Evolutionary conservation across 176 grass and related monocot species (phyloP), one percentile per base, ranked within the genome.

Genomic region (Carex parvula): DNA sequence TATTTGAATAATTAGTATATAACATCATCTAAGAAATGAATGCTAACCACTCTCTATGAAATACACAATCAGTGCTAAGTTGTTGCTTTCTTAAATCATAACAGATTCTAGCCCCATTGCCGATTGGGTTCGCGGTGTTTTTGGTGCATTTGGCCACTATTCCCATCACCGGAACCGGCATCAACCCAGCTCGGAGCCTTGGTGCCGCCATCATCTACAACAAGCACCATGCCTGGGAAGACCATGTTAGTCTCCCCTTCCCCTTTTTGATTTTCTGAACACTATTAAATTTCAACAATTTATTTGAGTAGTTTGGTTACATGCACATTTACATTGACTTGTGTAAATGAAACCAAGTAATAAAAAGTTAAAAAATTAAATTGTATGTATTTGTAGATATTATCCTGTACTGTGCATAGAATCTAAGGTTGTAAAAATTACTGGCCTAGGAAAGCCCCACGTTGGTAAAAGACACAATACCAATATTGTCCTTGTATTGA

Each of bases 81-180:
- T 56, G 73, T 54, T 78, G 21, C 22, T 79, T 30, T 79, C 24
- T 14, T 57, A 9, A 79, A 37, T 79, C 32, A 83, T 70, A 76
- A 89, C 79, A 94, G 94, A 89, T 97, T 74, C 90, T 97, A 64
- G 94, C 94, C 30, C 94, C 94, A 39, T 83, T 97, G 61, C 94
- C 94, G 52, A 97, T 97, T 81, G 94, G 94, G 10, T 97, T 97
- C 42, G 94, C 90, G 5, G 94, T 97, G 81, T 97, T 97, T 88
- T 91, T 97, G 77, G 94, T 97, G 80, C 94, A 97, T 81, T 69
- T 97, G 88, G 94, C 94, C 63, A 97, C 94, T 79, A 97, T 97
- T 83, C 94, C 94, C 71, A 97, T 97, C 82, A 97, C 94, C 32
- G 94, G 94, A 69, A 97, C 94, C 8, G 94, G 94, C 83, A 97